Evolutionary conservation across 768 basidiomycete species (phyloP).

Genomic region (Suillus lakei): DNA sequence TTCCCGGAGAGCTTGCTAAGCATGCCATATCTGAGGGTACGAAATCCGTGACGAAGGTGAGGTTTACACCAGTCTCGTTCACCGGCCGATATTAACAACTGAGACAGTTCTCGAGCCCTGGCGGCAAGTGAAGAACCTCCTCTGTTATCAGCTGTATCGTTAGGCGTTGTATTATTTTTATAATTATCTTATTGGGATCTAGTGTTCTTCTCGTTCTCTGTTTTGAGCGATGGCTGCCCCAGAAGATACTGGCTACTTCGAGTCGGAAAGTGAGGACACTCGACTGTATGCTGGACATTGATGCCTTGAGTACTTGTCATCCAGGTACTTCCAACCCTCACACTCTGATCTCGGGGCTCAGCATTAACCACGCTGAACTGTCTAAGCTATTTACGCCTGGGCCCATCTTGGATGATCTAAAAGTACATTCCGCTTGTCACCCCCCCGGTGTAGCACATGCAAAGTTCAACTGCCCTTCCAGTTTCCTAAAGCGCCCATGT

Average conservation of each 20-base stretch:
- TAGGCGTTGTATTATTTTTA: constrained; percentile 25
- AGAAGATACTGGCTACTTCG: not conserved
- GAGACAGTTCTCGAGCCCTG: constrained; percentile 70
- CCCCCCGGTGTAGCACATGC: not conserved
- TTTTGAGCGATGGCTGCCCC: not conserved
- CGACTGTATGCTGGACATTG: not conserved
- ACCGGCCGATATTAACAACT: constrained; percentile 15
- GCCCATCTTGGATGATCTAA: not conserved
- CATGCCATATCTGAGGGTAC: constrained; percentile 79
- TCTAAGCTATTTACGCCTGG: not conserved
- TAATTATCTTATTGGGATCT: constrained; percentile 1
- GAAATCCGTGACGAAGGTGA: constrained; percentile 85
- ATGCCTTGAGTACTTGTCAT: not conserved
- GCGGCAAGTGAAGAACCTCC: constrained; percentile 55
- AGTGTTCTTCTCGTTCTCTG: not conserved
- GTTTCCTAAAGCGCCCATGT: not conserved
- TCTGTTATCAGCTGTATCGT: constrained; percentile 28
- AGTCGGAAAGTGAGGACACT: not conserved
- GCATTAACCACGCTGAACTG: not conserved
- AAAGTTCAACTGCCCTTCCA: not conserved
- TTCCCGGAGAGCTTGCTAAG: constrained; percentile 95
- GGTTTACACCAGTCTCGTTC: constrained; percentile 21
- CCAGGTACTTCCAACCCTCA: not conserved
- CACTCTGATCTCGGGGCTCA: not conserved
- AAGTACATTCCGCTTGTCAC: not conserved